Percentiles rank a stretch among this genome's conserved stretches.
phyloP scores from a whole-genome alignment of 2,329 filamentous ascomycete species.

The Aspergillus sp. region DNA sequence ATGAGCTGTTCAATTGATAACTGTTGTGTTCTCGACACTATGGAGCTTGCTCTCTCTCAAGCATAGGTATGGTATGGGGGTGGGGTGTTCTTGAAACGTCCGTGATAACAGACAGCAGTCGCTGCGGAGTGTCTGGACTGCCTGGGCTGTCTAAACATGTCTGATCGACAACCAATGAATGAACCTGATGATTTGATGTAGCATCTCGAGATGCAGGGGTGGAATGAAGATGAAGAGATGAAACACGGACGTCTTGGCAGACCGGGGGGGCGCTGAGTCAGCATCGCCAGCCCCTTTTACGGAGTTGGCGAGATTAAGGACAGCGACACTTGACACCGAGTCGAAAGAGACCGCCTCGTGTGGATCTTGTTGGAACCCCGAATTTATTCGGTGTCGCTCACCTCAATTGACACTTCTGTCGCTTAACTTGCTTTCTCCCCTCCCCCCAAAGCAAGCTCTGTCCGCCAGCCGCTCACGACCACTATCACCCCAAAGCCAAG shows the following conservation, averaged over 20 bases:
- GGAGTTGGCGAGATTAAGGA: conserved; percentile 8
- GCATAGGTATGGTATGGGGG: too few species aligned
- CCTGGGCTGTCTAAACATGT: not conserved
- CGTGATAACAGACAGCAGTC: too few species aligned
- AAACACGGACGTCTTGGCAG: conserved; percentile 20
- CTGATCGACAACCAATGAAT: not conserved
- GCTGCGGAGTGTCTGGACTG: too few species aligned
- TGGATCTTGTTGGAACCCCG: conserved; percentile 22
- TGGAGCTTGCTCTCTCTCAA: too few species aligned
- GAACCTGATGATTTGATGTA: not conserved
- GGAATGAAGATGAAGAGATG: conserved; percentile 6
- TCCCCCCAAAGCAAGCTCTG: conserved; percentile 6
- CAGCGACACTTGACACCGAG: not conserved
- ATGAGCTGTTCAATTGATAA: not conserved
- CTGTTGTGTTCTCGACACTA: not conserved
- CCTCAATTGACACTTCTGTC: conserved; percentile 3
- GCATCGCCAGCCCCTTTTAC: conserved; percentile 39
- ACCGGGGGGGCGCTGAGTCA: conserved; percentile 30
- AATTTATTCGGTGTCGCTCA: conserved; percentile 11
- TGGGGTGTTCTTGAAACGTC: too few species aligned
- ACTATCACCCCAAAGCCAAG: not conserved
- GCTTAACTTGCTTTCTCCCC: conserved; percentile 6
- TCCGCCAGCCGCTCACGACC: not conserved
- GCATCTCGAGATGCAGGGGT: not conserved
- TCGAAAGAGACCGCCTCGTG: conserved; percentile 8